Conservation (phyloP, 805 yeast species). For the Allodekkera sacchari region DNA sequence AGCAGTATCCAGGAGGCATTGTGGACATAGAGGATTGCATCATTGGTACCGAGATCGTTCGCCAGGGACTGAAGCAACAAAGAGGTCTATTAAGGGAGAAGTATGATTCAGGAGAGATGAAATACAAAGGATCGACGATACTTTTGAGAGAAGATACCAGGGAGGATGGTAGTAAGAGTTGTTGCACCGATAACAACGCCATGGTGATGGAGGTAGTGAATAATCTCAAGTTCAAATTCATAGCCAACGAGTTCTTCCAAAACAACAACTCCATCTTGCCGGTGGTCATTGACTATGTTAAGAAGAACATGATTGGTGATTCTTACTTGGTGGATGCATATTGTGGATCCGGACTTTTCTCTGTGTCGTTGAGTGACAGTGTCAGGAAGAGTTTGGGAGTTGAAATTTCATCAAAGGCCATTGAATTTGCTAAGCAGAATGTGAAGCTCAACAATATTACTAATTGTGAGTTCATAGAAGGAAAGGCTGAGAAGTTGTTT, state of each 20-base stretch:
- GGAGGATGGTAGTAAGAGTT: conserved; percentile 40
- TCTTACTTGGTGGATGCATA: conserved; percentile 85
- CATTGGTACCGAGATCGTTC: conserved; percentile 76
- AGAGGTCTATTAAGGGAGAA: conserved; percentile 43
- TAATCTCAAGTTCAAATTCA: conserved; percentile 74
- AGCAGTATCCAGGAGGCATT: conserved; percentile 49
- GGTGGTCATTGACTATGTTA: conserved; percentile 71
- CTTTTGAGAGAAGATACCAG: conserved; percentile 71
- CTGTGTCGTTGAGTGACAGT: conserved; percentile 73
- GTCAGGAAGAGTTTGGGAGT: conserved; percentile 89
- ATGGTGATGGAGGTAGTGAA: conserved; percentile 70
- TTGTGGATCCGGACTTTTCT: conserved; percentile 93
- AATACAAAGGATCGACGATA: conserved; percentile 71
- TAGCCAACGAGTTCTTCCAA: conserved; percentile 95
- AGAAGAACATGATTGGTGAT: conserved; percentile 44
- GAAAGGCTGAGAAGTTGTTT: conserved; percentile 88
- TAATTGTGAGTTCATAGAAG: conserved; percentile 80
- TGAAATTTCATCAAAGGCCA: conserved; percentile 87
- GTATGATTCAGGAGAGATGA: conserved; percentile 21
- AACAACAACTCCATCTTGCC: conserved; percentile 91
- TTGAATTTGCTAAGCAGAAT: conserved; percentile 76
- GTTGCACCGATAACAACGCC: conserved; percentile 71
- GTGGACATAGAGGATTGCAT: conserved; percentile 92
- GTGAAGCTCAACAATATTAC: conserved; percentile 64
- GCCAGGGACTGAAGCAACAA: conserved; percentile 66